Evolutionary conservation across 805 yeast genomes (phyloP).

Genomic region (Priceomyces carsonii): DNA sequence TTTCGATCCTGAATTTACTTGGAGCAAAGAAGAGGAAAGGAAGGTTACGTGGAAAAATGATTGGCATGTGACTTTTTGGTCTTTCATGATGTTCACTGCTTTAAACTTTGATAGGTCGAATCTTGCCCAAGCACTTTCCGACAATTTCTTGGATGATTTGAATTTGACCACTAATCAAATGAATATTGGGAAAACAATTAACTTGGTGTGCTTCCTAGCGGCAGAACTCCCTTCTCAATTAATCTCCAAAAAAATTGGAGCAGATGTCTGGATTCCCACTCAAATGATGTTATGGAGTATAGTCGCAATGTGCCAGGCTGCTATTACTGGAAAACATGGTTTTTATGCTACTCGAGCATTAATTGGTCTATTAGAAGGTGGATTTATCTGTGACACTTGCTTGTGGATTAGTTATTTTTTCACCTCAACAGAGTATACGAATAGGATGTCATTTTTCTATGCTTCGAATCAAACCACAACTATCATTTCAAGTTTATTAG

Average conservation of each 20-base stretch:
- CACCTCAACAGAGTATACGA: slow-evolving; percentile 56
- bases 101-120: slow-evolving; percentile 61
- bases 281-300: slow-evolving; percentile 59
- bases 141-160: slow-evolving; percentile 53
- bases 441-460: slow-evolving; percentile 60
- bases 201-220: slow-evolving; percentile 49
- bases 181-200: slow-evolving; percentile 59
- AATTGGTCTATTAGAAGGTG: slow-evolving; percentile 62
- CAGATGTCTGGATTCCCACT: slow-evolving; percentile 61
- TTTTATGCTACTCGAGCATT: slow-evolving; percentile 52
- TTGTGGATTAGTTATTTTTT: slow-evolving; percentile 69
- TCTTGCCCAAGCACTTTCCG: slow-evolving; percentile 58
- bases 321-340: slow-evolving; percentile 38
- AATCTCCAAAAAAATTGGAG: slow-evolving; percentile 60
- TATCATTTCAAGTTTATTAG: slow-evolving; percentile 24
- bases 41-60: slow-evolving; percentile 52
- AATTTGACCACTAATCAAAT: slow-evolving; percentile 57
- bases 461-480: slow-evolving; percentile 51
- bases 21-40: slow-evolving; percentile 56
- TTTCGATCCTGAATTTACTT: slow-evolving; percentile 60
- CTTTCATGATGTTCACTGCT: slow-evolving; percentile 58
- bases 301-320: slow-evolving; percentile 55
- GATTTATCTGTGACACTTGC: slow-evolving; percentile 64
- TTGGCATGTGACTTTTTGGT: slow-evolving; percentile 55
- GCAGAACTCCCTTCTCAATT: slow-evolving; percentile 69